Conservation (phyloP, 2,329 filamentous ascomycete species). For the Talaromyces sp. region DNA sequence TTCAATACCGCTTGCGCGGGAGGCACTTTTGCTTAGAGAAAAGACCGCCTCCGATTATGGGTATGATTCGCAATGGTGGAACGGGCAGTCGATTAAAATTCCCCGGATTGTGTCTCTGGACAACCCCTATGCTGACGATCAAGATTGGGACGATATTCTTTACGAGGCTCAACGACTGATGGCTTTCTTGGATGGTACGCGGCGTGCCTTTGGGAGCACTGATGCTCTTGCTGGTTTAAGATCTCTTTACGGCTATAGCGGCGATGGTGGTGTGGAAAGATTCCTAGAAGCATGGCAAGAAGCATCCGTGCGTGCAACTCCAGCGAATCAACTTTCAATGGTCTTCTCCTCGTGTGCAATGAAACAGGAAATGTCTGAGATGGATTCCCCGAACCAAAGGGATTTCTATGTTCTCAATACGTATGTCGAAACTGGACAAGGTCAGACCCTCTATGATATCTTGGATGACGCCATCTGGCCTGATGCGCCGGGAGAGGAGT, state of each 20-base stretch:
- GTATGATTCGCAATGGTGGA: slow-evolving; percentile 60
- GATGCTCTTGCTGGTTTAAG: slow-evolving; percentile 49
- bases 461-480: slow-evolving; percentile 52
- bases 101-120: slow-evolving; percentile 50
- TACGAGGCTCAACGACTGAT: slow-evolving; percentile 59
- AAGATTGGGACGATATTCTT: slow-evolving; percentile 47
- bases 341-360: slow-evolving; percentile 47
- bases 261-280: slow-evolving; percentile 38
- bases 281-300: slow-evolving; percentile 51
- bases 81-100: slow-evolving; percentile 50
- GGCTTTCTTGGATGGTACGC: slow-evolving; percentile 57
- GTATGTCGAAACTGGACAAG: slow-evolving; percentile 35
- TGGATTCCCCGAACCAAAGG: slow-evolving; percentile 31
- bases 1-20: slow-evolving; percentile 56
- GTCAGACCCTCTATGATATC: slow-evolving; percentile 52
- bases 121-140: slow-evolving; percentile 31
- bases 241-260: slow-evolving; percentile 30
- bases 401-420: slow-evolving; percentile 40
- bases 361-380: slow-evolving; percentile 32
- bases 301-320: slow-evolving; percentile 42
- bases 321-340: slow-evolving; percentile 41
- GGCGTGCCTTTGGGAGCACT: slow-evolving; percentile 57
- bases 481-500: slow-evolving; percentile 35
- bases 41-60: slow-evolving; percentile 51
- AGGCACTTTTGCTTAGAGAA: slow-evolving; percentile 52